phyloP scores from a whole-genome alignment of 1,284 basidiomycete genomes.

The Phaffia rhodozyma region DNA sequence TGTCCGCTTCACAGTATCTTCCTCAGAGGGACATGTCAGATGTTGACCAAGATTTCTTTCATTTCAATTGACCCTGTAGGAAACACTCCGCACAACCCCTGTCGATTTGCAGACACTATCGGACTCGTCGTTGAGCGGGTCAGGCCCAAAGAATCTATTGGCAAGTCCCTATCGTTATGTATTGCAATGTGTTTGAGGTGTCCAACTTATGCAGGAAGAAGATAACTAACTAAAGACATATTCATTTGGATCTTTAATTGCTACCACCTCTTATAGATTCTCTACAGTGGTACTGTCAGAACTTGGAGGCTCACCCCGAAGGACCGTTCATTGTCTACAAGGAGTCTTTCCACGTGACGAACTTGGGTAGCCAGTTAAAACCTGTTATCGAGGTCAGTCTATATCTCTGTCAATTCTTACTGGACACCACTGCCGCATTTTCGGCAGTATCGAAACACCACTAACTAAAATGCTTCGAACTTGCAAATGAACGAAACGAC shows the following conservation, averaged over 20 bases:
- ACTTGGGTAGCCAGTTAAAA: conserved; percentile 88
- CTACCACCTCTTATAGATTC: conserved; percentile 49
- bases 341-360: conserved; percentile 75
- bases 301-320: conserved; percentile 45
- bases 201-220: background rate
- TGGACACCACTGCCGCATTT: background rate
- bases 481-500: background rate
- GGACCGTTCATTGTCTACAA: conserved; percentile 74
- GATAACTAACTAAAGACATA: background rate
- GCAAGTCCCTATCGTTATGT: conserved; percentile 29
- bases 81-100: conserved; percentile 90
- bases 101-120: conserved; percentile 78
- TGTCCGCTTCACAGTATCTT: background rate
- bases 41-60: background rate
- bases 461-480: background rate
- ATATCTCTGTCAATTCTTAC: conserved; percentile 8
- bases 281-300: conserved; percentile 84
- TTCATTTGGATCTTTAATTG: background rate
- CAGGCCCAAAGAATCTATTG: conserved; percentile 47
- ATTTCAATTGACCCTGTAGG: conserved; percentile 39
- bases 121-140: conserved; percentile 92
- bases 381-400: conserved; percentile 55
- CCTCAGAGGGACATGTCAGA: background rate
- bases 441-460: too few relatives aligned
- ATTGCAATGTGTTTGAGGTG: too few relatives aligned